Base-by-base conservation (phyloP, 352 stramenopile species). In the Phytophthora syringae region DNA sequence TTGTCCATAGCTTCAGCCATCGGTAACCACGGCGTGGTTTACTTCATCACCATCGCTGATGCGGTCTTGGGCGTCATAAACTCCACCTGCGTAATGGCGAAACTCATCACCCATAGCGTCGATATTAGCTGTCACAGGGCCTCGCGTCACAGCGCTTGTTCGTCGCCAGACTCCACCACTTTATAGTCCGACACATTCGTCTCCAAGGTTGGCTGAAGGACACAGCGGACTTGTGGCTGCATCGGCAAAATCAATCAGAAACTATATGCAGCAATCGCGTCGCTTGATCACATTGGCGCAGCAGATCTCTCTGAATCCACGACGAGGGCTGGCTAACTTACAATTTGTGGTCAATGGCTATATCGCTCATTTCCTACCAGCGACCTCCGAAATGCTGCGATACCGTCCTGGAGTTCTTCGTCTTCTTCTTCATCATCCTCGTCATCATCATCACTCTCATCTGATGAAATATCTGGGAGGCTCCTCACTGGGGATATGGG, bases 11-110 rank as follows among this genome's bases (percentile, higher is more conserved):
- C n/a, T n/a, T n/a, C n/a, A 97, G 7, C 90, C 90, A 7, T 94
- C 86, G 24, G 94, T 32, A 39, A 97, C 87, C 16, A 97, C 88
- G 4, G 90, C 90, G 59, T 97, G 87, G 61, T 95, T 92, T 18
- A 95, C 81, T 55, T 87, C 79, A 7, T 92, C 76, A 16, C 86
- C 88, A 32, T 92, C 79, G 36, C 74, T 89, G 7, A 70, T 64
- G 56, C 90, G 96, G 61, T 93, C 87, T 42, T 62, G 63, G 11
- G 84, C 89, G 61, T 96, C 87, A 72, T 97, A 96, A 51, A 96
- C 90, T 18, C 90, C 90, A 9, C 87, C 76, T 4, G 77, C 83
- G 53, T 97, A 97, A 57, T 88, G 77, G 39, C 89, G 88, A 47
- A 97, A 97, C n/a, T 89, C 86, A 12, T 83, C 67, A 22, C 84